Percentiles rank a stretch among this genome's conserved stretches.
phyloP scores from a whole-genome alignment of 345 rosid genomes.

The Nephelium lappaceum region DNA sequence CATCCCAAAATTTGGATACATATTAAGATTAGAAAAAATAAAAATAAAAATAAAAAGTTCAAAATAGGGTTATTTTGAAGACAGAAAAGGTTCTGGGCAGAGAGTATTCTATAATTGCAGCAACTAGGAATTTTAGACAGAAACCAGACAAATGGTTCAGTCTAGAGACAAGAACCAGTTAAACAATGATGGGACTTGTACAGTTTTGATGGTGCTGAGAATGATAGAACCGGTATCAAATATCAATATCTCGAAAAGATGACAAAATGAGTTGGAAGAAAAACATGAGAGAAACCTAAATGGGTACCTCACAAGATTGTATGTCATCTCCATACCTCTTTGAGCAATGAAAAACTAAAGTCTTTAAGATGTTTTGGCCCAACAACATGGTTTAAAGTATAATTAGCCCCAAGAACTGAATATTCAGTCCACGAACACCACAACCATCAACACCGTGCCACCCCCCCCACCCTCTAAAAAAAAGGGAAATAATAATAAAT shows the following conservation, averaged over 20 bases:
- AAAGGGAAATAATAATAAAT: no score
- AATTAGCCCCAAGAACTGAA: neutral
- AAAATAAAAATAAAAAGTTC: no score
- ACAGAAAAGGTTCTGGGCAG: neutral
- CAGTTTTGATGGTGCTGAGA: neutral
- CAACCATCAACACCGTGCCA: no score
- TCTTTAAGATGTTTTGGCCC: neutral
- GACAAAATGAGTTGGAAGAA: neutral
- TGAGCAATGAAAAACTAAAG: neutral
- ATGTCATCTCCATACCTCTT: no score
- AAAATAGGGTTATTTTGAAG: neutral
- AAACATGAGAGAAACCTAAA: no score
- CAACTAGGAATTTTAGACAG: neutral
- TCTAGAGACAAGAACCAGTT: constrained; percentile 3
- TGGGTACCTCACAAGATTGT: neutral
- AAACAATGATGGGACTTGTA: neutral
- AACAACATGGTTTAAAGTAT: neutral
- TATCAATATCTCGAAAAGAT: neutral
- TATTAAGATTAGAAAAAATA: neutral
- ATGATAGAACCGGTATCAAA: no score
- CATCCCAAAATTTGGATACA: neutral
- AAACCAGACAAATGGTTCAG: no score
- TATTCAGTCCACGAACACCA: neutral
- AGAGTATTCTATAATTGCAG: neutral
- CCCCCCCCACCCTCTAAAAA: no score